A percentile compares a stretch with the other conserved stretches of the same genome.
These are phyloP conservation scores for Vitis vinifera DNA, from an alignment of 164 flowering plant species.

Conservation along the genomic window DNA sequence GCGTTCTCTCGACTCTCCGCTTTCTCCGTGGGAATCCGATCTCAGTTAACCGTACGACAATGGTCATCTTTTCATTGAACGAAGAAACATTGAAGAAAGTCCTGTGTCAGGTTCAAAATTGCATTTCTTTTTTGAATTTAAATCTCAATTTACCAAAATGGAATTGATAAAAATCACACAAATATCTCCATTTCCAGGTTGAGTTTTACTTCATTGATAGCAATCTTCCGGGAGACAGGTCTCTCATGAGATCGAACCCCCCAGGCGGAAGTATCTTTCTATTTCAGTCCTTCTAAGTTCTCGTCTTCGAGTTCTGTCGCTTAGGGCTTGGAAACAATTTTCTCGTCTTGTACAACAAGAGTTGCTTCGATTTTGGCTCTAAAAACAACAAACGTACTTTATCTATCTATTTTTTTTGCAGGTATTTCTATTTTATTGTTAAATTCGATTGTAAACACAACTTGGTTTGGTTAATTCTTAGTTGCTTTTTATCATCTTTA, in stretches of 20 bases:
- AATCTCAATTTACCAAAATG: neutral
- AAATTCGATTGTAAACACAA: neutral
- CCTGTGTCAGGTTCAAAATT: constrained; percentile 11
- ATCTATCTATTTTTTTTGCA: no score
- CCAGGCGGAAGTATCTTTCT: constrained; percentile 13
- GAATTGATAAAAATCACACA: neutral
- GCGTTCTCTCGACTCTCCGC: no score
- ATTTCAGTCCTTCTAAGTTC: neutral
- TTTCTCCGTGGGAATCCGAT: no score
- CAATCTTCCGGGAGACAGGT: constrained; percentile 16
- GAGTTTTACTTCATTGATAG: constrained; percentile 21
- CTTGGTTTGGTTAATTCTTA: neutral
- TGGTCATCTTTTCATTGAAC: constrained; percentile 8
- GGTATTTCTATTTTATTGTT: neutral
- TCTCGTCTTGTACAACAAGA: neutral
- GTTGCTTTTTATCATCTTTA: neutral
- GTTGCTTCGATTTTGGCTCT: no score
- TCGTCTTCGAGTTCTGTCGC: neutral
- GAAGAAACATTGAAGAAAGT: constrained; percentile 13
- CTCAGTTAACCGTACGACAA: neutral
- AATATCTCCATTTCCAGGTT: constrained; percentile 5
- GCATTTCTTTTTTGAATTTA: neutral
- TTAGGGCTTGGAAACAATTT: neutral
- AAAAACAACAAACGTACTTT: no score
- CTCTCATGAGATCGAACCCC: constrained; percentile 7